Evolutionary conservation across 371 early-diverging fungal species (phyloP), one percentile per base, ranked within the genome.

Genomic region (Rhizomucor pusillus): DNA sequence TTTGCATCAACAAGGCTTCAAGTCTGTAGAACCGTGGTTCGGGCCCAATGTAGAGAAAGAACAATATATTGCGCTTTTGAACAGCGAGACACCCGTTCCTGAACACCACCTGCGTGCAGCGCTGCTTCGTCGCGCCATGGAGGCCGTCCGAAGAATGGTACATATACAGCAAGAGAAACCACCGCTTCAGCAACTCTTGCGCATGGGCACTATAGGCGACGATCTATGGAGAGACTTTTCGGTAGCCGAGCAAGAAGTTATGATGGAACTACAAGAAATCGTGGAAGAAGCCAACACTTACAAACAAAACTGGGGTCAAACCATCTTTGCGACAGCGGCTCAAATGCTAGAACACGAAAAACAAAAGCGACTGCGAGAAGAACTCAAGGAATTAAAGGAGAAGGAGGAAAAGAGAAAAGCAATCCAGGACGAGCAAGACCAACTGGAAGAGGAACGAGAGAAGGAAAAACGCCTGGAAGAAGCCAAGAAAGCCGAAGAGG

Each of bases 141-240:
- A 86, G 29, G 92, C 88, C 43, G 90, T 94, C 0, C 73, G 82
- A 51, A 84, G 94, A 4, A 71, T 90, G 16, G 60, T 87, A 7
- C 78, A 88, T 54, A 70, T 97, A 41, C 84, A 90, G 37, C 88
- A 90, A 57, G 93, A 95, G 67, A 93, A 92, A 65, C 87, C 84
- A 16, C 83, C 90, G 22, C 73, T 97, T 52, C 73, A 80, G 29
- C 78, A 75, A 40, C 67, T 97, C 71, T 84, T 94, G 55, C 85
- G 88, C 59, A 75, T 82, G n/a, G 97, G 97, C 5, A 84, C 90
- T 7, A 82, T 97, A 48, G 92, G 93, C 4, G 95, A 97, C 51
- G 94, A 92, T 51, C 71, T 94, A 60, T 84, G 87, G 90, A 86
- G 79, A 33, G 87, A 91, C 56, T 89, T 97, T 52, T 66, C 62